Evolutionary conservation across 1,284 basidiomycete species (phyloP).

Genomic region (Moesziomyces globuligerus): DNA sequence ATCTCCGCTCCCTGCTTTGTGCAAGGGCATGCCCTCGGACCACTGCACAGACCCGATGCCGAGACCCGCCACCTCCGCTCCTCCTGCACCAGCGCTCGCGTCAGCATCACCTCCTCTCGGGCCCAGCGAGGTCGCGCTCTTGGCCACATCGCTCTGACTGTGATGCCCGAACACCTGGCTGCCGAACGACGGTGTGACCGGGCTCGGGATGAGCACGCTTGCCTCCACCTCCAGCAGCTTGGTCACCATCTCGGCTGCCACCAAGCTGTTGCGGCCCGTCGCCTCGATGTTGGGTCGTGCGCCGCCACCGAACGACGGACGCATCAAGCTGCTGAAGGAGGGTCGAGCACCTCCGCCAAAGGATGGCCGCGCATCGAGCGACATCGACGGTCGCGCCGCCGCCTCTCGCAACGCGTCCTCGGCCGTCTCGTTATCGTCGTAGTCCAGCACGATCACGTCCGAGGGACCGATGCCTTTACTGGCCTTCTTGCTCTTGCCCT

Average conservation of each 20-base stretch:
- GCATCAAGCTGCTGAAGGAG: slow-evolving; percentile 17
- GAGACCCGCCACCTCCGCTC: slow-evolving; percentile 23
- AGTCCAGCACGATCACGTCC: slow-evolving; percentile 17
- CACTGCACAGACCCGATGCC: slow-evolving; percentile 25
- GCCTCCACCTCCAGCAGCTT: slow-evolving; percentile 21
- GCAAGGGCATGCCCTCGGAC: slow-evolving; percentile 22
- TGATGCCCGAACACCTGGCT: slow-evolving; percentile 5
- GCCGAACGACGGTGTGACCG: slow-evolving; percentile 20
- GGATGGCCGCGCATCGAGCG: slow-evolving; percentile 20
- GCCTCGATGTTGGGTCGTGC: slow-evolving; percentile 23
- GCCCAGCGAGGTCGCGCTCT: slow-evolving; percentile 7
- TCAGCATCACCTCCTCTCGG: background rate
- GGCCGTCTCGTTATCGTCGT: slow-evolving; percentile 5
- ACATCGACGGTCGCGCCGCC: slow-evolving; percentile 24
- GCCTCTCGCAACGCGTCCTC: background rate
- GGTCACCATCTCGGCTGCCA: slow-evolving; percentile 14
- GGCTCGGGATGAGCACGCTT: slow-evolving; percentile 18
- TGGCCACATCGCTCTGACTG: slow-evolving; percentile 8
- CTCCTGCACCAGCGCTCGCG: background rate
- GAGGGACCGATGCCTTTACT: slow-evolving; percentile 36
- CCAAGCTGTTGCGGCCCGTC: slow-evolving; percentile 10
- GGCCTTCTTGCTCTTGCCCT: slow-evolving; percentile 17
- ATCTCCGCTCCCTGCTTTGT: slow-evolving; percentile 18
- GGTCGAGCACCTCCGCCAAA: slow-evolving; percentile 24
- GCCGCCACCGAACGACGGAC: slow-evolving; percentile 13